Conservation (phyloP, 2,329 filamentous ascomycete genomes). For the Dichotomopilus funicola region DNA sequence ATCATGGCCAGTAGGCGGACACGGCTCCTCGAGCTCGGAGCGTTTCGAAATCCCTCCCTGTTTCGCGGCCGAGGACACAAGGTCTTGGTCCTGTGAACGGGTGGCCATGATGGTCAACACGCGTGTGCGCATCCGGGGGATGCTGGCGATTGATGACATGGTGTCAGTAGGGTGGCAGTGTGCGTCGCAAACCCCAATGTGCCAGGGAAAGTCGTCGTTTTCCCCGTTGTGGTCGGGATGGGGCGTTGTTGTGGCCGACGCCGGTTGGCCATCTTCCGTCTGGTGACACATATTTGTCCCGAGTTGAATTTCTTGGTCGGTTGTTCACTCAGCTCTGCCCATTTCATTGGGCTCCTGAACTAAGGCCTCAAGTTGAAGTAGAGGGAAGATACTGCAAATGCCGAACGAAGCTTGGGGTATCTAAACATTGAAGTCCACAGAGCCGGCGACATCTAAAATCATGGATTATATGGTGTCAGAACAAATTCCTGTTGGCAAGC, state of each 20-base stretch:
- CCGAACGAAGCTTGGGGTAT: no score
- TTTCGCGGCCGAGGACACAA: constrained; percentile 58
- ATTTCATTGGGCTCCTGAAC: no score
- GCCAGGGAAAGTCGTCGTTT: constrained; percentile 55
- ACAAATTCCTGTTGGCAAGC: no score
- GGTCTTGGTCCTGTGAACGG: constrained; percentile 64
- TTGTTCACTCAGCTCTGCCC: no score
- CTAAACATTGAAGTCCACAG: no score
- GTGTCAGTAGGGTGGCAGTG: constrained; percentile 83
- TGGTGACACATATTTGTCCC: constrained; percentile 14
- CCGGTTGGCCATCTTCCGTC: constrained; percentile 2
- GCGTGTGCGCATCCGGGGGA: constrained; percentile 59
- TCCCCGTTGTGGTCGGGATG: background rate
- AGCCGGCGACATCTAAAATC: no score
- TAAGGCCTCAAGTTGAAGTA: no score
- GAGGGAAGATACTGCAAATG: no score
- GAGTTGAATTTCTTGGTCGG: no score
- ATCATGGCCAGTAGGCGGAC: constrained; percentile 7
- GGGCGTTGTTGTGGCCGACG: background rate
- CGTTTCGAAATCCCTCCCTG: constrained; percentile 41
- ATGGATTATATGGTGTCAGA: no score
- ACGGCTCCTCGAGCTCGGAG: background rate
- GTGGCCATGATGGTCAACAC: constrained; percentile 72
- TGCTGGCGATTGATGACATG: constrained; percentile 51
- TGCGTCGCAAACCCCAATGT: constrained; percentile 65